Base-by-base conservation (phyloP, 1,139 yeast genomes). In the Candida dubliniensis region DNA sequence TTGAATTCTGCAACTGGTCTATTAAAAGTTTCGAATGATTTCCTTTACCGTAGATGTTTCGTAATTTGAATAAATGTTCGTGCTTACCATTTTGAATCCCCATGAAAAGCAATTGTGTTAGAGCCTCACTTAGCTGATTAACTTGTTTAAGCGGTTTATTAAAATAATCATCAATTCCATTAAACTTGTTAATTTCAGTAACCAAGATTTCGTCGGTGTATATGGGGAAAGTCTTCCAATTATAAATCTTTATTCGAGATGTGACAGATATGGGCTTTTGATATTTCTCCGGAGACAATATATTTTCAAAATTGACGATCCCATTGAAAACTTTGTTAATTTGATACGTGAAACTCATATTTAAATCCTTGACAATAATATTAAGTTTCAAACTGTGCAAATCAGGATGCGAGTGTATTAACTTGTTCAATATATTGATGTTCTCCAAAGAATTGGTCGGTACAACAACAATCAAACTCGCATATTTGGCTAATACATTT, bases 11-110 rank as follows among this genome's bases (percentile, higher is more conserved):
- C 23, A 70, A 49, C 6, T 60, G 51, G 31, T 63, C 59, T 12
- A 63, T 52, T 10, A 72, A 55, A 30, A 72, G 53, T 31, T 64
- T 60, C 13, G 75, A 54, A 47, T 70, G 70, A 46, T 65, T 65
- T 1, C 79, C 79, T 43, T 70, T 68, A 2, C 70, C 72, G 49
- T 61, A 74, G 2, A 64, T 55, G 46, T 74, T 73, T 47, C 67
- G 64, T 32, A 71, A 42, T 49, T 71, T 72, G 38, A 68, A 48
- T 9, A 43, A 25, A 30, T 46, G 50, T 13, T 41, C 43, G 43
- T 58, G 42, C 43, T 49, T 34, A 35, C 47, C 38, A 18, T 29
- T 14, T n/a, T 30, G 41, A 34, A 56, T 48, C 25, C 52, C 55
- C 12, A 52, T 47, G 41, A 61, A 57, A 14, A 69, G 46, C 8